Evolutionary conservation across 176 grass and related monocot species (phyloP).

Genomic region (Metroxylon sagu): DNA sequence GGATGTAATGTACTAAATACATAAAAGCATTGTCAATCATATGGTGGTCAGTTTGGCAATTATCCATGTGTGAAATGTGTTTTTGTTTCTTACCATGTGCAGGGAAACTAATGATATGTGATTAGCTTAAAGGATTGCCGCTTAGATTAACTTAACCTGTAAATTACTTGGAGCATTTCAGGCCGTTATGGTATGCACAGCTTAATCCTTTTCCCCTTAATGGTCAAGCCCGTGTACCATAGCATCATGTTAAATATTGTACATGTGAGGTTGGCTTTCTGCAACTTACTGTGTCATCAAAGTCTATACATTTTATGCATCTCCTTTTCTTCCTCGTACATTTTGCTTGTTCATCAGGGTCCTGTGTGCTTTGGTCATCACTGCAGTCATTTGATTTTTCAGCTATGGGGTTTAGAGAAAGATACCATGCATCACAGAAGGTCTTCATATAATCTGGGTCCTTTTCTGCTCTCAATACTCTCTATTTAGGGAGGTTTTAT

Average conservation of each 20-base stretch:
- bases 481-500: too few species aligned
- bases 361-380: too few species aligned
- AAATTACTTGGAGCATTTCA: constrained; percentile 10
- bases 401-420: too few species aligned
- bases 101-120: not conserved
- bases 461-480: too few species aligned
- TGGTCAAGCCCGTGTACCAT: constrained; percentile 8
- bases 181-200: constrained; percentile 15
- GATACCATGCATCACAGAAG: too few species aligned
- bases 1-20: too few species aligned
- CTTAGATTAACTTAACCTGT: constrained; percentile 11
- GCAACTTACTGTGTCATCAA: constrained; percentile 4
- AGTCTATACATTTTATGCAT: constrained; percentile 2
- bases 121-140: constrained; percentile 3
- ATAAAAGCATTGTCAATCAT: too few species aligned
- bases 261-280: constrained; percentile 22
- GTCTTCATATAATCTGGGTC: too few species aligned
- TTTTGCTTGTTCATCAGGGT: not conserved
- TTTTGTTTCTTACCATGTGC: not conserved
- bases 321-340: not conserved
- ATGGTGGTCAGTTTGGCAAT: too few species aligned
- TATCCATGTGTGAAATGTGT: too few species aligned
- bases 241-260: constrained; percentile 13
- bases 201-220: constrained; percentile 2
- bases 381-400: too few species aligned